phyloP scores from a whole-genome alignment of 129 eudicot species.

The Arctium minus region DNA sequence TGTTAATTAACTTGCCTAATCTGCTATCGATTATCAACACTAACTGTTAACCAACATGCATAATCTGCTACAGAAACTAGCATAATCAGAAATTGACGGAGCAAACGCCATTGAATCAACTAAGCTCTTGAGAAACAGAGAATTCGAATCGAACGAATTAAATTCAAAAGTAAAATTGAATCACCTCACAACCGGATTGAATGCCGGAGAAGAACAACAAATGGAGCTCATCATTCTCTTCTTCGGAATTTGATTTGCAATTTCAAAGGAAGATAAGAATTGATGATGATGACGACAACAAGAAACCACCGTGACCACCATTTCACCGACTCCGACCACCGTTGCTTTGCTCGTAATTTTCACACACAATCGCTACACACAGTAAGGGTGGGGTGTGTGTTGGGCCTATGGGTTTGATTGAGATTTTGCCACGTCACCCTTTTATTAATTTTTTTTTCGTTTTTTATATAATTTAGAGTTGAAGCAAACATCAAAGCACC shows the following conservation, averaged over 20 bases:
- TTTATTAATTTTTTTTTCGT: not conserved
- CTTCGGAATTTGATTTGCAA: slow-evolving; percentile 5
- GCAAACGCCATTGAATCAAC: not conserved
- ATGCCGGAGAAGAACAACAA: slow-evolving; percentile 31
- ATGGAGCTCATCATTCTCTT: slow-evolving; percentile 7
- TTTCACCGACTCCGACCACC: slow-evolving; percentile 21
- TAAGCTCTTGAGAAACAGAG: not conserved
- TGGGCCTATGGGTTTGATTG: slow-evolving; percentile 12
- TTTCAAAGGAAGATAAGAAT: not conserved
- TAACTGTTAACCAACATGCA: too few species aligned
- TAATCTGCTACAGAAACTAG: not conserved
- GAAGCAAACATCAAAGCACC: slow-evolving; percentile 36
- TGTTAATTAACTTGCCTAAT: not conserved
- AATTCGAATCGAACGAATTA: not conserved
- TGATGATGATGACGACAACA: slow-evolving; percentile 14
- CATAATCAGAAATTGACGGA: not conserved
- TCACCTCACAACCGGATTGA: slow-evolving; percentile 39
- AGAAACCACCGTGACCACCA: slow-evolving; percentile 27
- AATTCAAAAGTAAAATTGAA: not conserved
- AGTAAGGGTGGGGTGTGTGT: not conserved
- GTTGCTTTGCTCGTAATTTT: not conserved
- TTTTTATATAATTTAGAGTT: too few species aligned
- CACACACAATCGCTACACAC: not conserved
- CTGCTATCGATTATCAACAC: not conserved
- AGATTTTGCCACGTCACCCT: slow-evolving; percentile 29